Evolutionary conservation across 768 basidiomycete species (phyloP), one percentile per base, ranked within the genome.

Genomic region (Cytidiella melzeri): DNA sequence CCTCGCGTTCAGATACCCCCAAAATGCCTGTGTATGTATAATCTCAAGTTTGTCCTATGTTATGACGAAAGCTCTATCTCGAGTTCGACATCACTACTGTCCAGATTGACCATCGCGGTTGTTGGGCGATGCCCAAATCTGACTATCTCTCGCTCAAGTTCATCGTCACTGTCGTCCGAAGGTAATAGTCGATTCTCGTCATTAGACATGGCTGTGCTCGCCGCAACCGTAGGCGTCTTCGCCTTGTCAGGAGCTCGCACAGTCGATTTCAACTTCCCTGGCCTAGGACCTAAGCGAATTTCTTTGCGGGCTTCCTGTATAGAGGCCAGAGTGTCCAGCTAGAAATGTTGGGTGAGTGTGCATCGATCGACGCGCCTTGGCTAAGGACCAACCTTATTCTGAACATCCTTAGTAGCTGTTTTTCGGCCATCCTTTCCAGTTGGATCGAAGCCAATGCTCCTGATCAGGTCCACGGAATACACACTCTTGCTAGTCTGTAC

Each of bases 401-500:
- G 73, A 19, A 75, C 63, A 10, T 66, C 69, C 7, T 64, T 20
- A 43, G 59, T 47, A 55, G 56, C 50, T 69, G 71, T 36, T 68
- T 48, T 66, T 36, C 70, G 73, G 1, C 80, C 79, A 38, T 69
- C 64, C 58, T 80, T 83, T 6, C 71, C 59, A 2, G 80, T 78
- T 21, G 90, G 90, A 65, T 92, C 87, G 51, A 92, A 92, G 1
- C 90, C 90, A 3, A 92, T 70, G 4, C 76, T 71, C 59, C 83
- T 83, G 59, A 92, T 79, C 20, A 86, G 64, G 43, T 71, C 70
- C 0, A 83, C 80, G 34, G 83, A 81, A 62, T 84, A 92, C 1
- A 78, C 74, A 40, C 65, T 69, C 59, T 74, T 79, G 56, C 56
- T 39, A 46, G 37, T 27, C 57, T 55, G 13, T 36, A 34, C 30